Evolutionary conservation across 208 protist genomes (phyloP), one percentile per base, ranked within the genome.

Genomic region (Novymonas esmeraldas): DNA sequence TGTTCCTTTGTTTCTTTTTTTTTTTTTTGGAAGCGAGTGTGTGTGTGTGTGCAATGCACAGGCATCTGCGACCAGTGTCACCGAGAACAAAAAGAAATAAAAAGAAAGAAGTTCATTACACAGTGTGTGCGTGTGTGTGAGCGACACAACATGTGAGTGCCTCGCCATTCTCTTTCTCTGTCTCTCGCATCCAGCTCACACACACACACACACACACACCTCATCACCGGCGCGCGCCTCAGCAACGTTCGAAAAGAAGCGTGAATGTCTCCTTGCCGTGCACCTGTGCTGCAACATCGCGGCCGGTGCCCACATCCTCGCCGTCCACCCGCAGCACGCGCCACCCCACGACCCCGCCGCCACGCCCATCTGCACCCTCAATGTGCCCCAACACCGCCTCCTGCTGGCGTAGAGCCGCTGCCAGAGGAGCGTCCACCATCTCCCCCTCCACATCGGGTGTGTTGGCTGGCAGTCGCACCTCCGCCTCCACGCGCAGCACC

Each of bases 211-310:
- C n/a, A n/a, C n/a, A n/a, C n/a, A n/a, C n/a, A n/a, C n/a, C n/a
- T n/a, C n/a, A n/a, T n/a, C n/a, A n/a, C n/a, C n/a, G n/a, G n/a
- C n/a, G n/a, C n/a, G n/a, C n/a, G 39, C 20, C 6, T 48, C 3
- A 34, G 26, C 38, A 61, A 7, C 36, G 28, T 10, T 64, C 28
- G 3, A 76, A 13, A 2, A 48, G 59, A 7, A 76, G n/a, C 0
- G 58, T 56, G 33, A 76, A 69, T 0, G 13, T 14, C 5, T 24
- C 57, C 26, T 65, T 76, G 26, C 57, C 73, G 14, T 60, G 59
- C 20, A 87, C 63, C 55, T 80, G 70, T 31, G 50, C 26, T 20
- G 73, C 76, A 26, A 88, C 70, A 7, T 66, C 71, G 49, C 56
- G 78, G 13, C 75, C 77, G 22, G 33, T 68, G 24, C 44, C 6